Evolutionary conservation across 345 rosid species (phyloP).

Genomic region (Salix viminalis): DNA sequence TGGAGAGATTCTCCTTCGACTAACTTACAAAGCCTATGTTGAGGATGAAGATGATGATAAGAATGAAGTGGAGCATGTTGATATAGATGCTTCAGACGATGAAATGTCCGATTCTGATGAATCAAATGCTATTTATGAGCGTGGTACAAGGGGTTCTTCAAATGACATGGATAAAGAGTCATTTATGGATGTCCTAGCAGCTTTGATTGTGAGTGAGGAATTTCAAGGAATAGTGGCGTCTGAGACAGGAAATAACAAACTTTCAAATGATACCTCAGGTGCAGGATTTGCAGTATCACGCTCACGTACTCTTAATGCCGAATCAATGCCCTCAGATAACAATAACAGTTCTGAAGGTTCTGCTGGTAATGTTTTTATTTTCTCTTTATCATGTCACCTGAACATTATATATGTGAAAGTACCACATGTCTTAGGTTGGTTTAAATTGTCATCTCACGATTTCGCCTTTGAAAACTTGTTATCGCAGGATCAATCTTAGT

Average conservation of each 20-base stretch:
- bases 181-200: slow-evolving; percentile 91
- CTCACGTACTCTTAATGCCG: slow-evolving; percentile 27
- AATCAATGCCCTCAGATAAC: slow-evolving; percentile 34
- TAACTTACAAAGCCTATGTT: slow-evolving; percentile 92
- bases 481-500: slow-evolving; percentile 66
- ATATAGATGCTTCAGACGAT: slow-evolving; percentile 62
- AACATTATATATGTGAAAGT: neutral
- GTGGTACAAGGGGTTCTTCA: slow-evolving; percentile 27
- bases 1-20: slow-evolving; percentile 83
- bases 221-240: slow-evolving; percentile 96
- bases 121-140: slow-evolving; percentile 34
- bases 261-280: slow-evolving; percentile 35
- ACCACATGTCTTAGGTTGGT: neutral
- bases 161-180: slow-evolving; percentile 62
- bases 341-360: slow-evolving; percentile 29
- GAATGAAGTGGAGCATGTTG: slow-evolving; percentile 34
- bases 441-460: slow-evolving; percentile 11
- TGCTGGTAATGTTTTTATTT: slow-evolving; percentile 26
- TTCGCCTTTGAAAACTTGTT: slow-evolving; percentile 3
- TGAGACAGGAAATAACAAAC: slow-evolving; percentile 59
- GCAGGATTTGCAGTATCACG: slow-evolving; percentile 31
- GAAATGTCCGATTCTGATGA: slow-evolving; percentile 71
- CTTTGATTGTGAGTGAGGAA: slow-evolving; percentile 88
- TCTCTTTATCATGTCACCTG: neutral
- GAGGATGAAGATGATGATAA: slow-evolving; percentile 96